Conservation (phyloP, 2,329 filamentous ascomycete genomes). For the Amylocarpus encephaloides region DNA sequence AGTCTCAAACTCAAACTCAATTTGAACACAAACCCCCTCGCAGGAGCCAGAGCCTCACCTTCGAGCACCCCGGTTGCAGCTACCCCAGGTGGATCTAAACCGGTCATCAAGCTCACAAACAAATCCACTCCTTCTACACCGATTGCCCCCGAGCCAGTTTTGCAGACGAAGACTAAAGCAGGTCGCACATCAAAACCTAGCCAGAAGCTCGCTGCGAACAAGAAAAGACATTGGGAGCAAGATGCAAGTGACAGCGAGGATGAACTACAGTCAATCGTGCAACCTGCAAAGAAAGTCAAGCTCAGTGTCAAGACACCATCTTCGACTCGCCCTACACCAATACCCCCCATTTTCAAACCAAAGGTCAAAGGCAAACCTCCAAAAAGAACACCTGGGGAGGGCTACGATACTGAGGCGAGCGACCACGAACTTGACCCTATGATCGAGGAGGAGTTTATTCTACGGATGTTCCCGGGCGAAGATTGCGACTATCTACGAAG, state of each 20-base stretch:
- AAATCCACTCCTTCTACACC: slow-evolving; percentile 25
- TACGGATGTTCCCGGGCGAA: slow-evolving; percentile 81
- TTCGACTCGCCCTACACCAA: background rate
- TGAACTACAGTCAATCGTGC: slow-evolving; percentile 25
- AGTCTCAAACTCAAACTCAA: slow-evolving; percentile 28
- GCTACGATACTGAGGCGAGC: slow-evolving; percentile 93
- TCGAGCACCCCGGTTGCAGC: slow-evolving; percentile 17
- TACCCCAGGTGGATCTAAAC: slow-evolving; percentile 20
- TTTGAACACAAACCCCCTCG: slow-evolving; percentile 7
- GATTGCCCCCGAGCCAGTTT: slow-evolving; percentile 13
- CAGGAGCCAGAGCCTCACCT: slow-evolving; percentile 5
- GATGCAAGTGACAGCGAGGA: slow-evolving; percentile 44
- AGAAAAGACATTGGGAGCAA: slow-evolving; percentile 49
- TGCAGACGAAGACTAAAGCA: slow-evolving; percentile 48
- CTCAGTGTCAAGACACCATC: slow-evolving; percentile 20
- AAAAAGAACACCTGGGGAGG: slow-evolving; percentile 69
- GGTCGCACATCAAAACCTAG: slow-evolving; percentile 54
- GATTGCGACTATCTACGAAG: slow-evolving; percentile 78
- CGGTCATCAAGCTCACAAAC: slow-evolving; percentile 29
- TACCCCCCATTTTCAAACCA: slow-evolving; percentile 41
- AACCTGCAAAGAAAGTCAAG: slow-evolving; percentile 43
- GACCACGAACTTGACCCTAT: slow-evolving; percentile 82
- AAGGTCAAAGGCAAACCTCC: slow-evolving; percentile 64
- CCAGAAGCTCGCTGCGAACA: slow-evolving; percentile 49
- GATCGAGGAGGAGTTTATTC: slow-evolving; percentile 81